Conservation (phyloP, 2,329 filamentous ascomycete species). For the Aureobasidium musti region DNA sequence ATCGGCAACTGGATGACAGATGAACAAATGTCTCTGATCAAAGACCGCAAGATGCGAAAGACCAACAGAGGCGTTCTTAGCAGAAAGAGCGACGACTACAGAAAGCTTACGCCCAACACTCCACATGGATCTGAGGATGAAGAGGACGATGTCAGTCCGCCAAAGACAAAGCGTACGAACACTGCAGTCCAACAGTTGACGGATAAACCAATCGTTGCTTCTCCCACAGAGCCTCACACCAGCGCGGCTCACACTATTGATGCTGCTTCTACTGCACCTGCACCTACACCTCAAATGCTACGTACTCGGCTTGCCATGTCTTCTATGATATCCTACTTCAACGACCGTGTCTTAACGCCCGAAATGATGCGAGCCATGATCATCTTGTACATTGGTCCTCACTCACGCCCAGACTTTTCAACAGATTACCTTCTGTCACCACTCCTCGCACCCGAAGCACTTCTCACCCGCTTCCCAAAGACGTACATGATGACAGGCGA, state of each 20-base stretch:
- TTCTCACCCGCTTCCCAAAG: slow-evolving; percentile 87
- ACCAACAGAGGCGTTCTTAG: slow-evolving; percentile 79
- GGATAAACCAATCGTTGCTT: slow-evolving; percentile 27
- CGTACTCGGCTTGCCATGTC: slow-evolving; percentile 89
- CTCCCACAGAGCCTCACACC: slow-evolving; percentile 12
- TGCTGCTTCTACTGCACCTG: slow-evolving; percentile 36
- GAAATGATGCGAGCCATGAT: slow-evolving; percentile 99
- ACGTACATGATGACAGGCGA: slow-evolving; percentile 94
- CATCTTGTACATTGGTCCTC: slow-evolving; percentile 91
- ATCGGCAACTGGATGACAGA: slow-evolving; percentile 99
- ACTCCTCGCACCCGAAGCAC: slow-evolving; percentile 79
- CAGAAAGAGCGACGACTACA: slow-evolving; percentile 87
- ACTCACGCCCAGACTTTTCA: slow-evolving; percentile 88
- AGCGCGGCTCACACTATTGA: slow-evolving; percentile 45
- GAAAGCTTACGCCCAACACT: slow-evolving; percentile 75
- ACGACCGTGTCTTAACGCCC: slow-evolving; percentile 88
- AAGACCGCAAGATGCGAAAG: slow-evolving; percentile 74
- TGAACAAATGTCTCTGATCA: slow-evolving; percentile 92
- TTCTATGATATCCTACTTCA: slow-evolving; percentile 98
- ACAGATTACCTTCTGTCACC: slow-evolving; percentile 90
- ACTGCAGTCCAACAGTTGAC: slow-evolving; percentile 34
- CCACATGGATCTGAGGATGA: slow-evolving; percentile 80
- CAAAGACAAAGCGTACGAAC: slow-evolving; percentile 12
- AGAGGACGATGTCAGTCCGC: slow-evolving; percentile 45
- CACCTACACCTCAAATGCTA: slow-evolving; percentile 55